Evolutionary conservation across 106 monocot species (phyloP), one percentile per base, ranked within the genome.

Genomic region (Allium cepa): DNA sequence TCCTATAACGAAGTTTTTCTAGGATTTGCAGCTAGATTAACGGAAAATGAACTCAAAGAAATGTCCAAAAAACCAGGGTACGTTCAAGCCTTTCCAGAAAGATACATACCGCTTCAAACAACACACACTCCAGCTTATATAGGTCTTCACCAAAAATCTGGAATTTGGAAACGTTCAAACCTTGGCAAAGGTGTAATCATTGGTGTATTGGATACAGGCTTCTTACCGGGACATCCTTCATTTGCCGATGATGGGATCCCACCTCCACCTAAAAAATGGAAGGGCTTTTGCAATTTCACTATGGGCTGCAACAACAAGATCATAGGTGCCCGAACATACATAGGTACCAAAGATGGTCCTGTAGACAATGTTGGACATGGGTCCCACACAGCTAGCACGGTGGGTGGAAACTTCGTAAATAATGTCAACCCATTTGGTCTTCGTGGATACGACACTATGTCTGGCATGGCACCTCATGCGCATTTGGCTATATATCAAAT

Each of bases 141-240:
- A 57, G 91, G 91, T 7, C 69, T 95, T 8, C 69, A 66, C 49
- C 53, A 69, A 13, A 57, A 67, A 0, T 72, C 53, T 12, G 81
- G 72, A 13, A 73, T 78, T 11, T 85, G 91, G 88, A 47, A 67
- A 0, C 10, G 48, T 18, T 72, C 91, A 0, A 65, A 63, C 4
- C 84, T 73, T 57, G 88, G 91, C 12, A 57, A 27, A 1, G 85
- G 83, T 0, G 26, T 73, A 75, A 78, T 95, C 64, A 73, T 96
- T 11, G 91, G 96, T 9, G 78, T 96, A n/a, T 83, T 96, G 12
- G 95, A 95, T 59, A 96, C 91, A 17, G 96, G 96, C 2, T 78
- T 97, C 48, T 92, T 88, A 92, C 96, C 96, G 0, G 96, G 92
- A 73, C 84, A 80, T 56, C 88, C 85, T 17, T 92, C 92, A 81